Conservation (phyloP, 2,329 filamentous ascomycete genomes). For the Cytospora schulzeri region DNA sequence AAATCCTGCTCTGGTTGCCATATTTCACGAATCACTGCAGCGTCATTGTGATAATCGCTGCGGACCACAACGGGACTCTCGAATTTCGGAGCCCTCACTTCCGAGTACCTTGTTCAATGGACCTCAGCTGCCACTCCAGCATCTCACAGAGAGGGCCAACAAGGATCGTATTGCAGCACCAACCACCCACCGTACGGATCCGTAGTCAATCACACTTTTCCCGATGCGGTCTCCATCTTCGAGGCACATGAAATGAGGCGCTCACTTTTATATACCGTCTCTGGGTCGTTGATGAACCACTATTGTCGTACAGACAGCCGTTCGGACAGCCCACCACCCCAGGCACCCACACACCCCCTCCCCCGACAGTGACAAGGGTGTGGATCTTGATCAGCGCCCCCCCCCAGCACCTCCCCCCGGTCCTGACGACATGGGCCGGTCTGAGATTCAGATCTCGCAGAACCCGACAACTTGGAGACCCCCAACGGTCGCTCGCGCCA, state of each 20-base stretch:
- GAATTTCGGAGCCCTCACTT: conserved; percentile 17
- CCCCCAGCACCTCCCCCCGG: not conserved
- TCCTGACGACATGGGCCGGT: not conserved
- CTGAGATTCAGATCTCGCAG: conserved; percentile 24
- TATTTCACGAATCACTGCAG: not conserved
- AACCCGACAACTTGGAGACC: conserved; percentile 21
- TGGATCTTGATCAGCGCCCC: not conserved
- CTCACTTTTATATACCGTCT: not conserved
- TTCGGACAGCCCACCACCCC: not conserved
- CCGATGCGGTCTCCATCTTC: conserved; percentile 18
- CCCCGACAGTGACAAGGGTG: conserved; percentile 8
- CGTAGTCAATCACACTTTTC: conserved; percentile 8
- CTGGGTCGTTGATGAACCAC: not conserved
- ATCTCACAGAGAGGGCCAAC: not conserved
- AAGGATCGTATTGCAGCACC: conserved; percentile 11
- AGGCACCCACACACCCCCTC: too few relatives aligned
- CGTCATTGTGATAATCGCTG: conserved; percentile 20
- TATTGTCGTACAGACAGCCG: not conserved
- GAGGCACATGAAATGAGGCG: conserved; percentile 24
- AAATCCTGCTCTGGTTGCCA: conserved; percentile 1
- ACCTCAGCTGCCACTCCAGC: conserved; percentile 8
- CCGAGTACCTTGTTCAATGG: conserved; percentile 6
- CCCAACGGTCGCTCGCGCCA: conserved; percentile 22
- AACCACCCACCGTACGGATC: not conserved
- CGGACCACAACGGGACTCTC: conserved; percentile 11